These are phyloP conservation scores for Solanum tarapatanum DNA, from an alignment of 257 asterid genomes.

Conservation along the genomic window DNA sequence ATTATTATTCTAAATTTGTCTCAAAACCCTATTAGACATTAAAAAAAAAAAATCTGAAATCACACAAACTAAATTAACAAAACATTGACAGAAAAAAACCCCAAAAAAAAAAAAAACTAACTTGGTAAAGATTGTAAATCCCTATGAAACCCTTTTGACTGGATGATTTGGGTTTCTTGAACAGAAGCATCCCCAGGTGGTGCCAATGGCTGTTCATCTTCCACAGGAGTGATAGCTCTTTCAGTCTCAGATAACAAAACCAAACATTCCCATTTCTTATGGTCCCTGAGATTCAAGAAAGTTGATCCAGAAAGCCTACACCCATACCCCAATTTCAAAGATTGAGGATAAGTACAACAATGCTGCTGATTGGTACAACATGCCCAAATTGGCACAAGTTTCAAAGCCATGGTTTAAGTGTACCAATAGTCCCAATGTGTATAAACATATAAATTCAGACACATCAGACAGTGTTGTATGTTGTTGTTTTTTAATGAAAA, in stretches of 20 bases:
- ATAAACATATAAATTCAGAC: conserved; percentile 11
- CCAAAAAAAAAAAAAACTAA: conserved; percentile 19
- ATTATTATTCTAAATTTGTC: not conserved
- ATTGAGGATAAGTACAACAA: conserved; percentile 1
- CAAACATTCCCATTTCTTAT: conserved; percentile 42
- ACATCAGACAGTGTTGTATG: conserved; percentile 15
- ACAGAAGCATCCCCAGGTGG: conserved; percentile 20
- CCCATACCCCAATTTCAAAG: conserved; percentile 17
- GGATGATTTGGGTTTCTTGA: conserved; percentile 21
- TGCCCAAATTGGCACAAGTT: conserved; percentile 31
- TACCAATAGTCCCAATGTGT: conserved; percentile 14
- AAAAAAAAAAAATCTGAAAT: not conserved
- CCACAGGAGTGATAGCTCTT: conserved; percentile 40
- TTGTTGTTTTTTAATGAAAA: not conserved
- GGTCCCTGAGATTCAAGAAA: conserved; percentile 33
- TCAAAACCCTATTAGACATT: not conserved
- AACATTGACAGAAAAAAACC: not conserved
- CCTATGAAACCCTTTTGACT: conserved; percentile 39
- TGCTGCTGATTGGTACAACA: conserved; percentile 15
- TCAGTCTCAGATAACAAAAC: conserved; percentile 17
- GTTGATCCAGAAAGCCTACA: conserved; percentile 5
- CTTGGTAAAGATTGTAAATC: conserved; percentile 79
- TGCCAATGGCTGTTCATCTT: conserved; percentile 45
- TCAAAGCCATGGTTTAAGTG: conserved; percentile 29
- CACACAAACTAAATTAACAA: not conserved